Conservation (phyloP, 2,329 filamentous ascomycete species). For the Colletotrichum neosansevieriae region DNA sequence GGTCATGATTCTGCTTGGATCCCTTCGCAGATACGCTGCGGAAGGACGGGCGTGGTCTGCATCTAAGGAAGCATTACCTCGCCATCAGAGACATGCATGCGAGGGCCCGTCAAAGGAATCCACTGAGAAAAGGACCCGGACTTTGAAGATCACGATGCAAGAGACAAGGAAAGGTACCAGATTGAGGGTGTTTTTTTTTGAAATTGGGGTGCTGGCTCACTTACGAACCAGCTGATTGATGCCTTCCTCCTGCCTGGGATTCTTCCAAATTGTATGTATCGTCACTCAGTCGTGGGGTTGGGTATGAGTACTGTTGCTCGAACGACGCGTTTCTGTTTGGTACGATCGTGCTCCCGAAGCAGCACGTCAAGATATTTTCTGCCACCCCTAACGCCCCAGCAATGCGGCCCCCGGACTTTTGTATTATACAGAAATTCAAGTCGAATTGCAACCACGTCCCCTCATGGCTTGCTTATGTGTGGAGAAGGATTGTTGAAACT, state of each 20-base stretch:
- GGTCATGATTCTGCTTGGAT: too few relatives aligned
- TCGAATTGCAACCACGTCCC: slow-evolving; percentile 2
- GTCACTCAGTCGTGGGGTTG: slow-evolving; percentile 11
- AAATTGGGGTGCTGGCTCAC: slow-evolving; percentile 17
- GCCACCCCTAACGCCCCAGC: slow-evolving; percentile 31
- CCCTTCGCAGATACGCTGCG: too few relatives aligned
- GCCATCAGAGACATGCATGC: too few relatives aligned
- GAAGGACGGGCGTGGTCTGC: too few relatives aligned
- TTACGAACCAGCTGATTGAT: slow-evolving; percentile 3
- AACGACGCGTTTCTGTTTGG: slow-evolving; percentile 6
- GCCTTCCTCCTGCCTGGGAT: not conserved
- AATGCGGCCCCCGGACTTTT: slow-evolving; percentile 31
- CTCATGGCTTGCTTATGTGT: too few relatives aligned
- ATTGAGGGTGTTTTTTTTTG: slow-evolving; percentile 3
- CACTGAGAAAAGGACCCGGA: too few relatives aligned
- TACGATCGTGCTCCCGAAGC: not conserved
- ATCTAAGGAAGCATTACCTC: too few relatives aligned
- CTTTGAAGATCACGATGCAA: not conserved
- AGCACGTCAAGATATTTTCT: slow-evolving; percentile 14
- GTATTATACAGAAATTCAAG: slow-evolving; percentile 31
- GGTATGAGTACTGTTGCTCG: not conserved
- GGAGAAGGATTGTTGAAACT: not conserved
- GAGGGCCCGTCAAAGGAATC: too few relatives aligned
- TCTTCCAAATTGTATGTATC: slow-evolving; percentile 7
- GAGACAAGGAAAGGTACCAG: not conserved